Conservation (phyloP, 345 rosid species). For the Ceriops tagal region DNA sequence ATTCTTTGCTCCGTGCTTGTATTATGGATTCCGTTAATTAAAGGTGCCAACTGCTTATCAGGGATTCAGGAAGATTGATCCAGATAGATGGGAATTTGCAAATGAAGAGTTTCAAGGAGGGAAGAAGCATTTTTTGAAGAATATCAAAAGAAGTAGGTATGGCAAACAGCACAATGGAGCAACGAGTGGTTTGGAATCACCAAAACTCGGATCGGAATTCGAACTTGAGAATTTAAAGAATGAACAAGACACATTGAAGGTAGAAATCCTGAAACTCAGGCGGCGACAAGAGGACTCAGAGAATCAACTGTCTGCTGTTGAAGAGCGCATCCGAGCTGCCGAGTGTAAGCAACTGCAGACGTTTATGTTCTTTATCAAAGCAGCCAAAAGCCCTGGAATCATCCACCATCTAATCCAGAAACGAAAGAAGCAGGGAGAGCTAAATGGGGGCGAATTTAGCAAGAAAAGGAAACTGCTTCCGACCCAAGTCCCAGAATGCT, state of each 20-base stretch:
- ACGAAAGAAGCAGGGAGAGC: conserved; percentile 38
- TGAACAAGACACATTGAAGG: conserved; percentile 36
- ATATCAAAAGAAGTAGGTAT: conserved; percentile 47
- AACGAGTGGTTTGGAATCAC: background rate
- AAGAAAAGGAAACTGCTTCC: conserved; percentile 39
- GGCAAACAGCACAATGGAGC: conserved; percentile 27
- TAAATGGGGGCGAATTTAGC: conserved; percentile 26
- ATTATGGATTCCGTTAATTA: background rate
- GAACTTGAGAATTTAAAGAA: conserved; percentile 42
- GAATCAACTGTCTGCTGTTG: conserved; percentile 29
- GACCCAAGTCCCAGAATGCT: conserved; percentile 17
- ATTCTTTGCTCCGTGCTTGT: no score
- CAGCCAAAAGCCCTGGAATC: conserved; percentile 36
- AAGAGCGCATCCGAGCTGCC: conserved; percentile 34
- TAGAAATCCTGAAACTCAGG: conserved; percentile 44
- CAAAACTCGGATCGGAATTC: conserved; percentile 17
- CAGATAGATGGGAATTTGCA: conserved; percentile 66
- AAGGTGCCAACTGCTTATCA: conserved; percentile 17
- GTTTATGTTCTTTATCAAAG: conserved; percentile 45
- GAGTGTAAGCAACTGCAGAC: conserved; percentile 49
- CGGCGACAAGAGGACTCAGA: conserved; percentile 40
- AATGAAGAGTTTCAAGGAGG: conserved; percentile 56
- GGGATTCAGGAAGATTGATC: conserved; percentile 66
- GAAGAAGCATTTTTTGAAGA: conserved; percentile 55
- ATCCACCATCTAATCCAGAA: conserved; percentile 38